A percentile compares a stretch with the other conserved stretches of the same genome.
Conservation (phyloP, 805 yeast genomes). For the Hanseniaspora taiwanica region DNA sequence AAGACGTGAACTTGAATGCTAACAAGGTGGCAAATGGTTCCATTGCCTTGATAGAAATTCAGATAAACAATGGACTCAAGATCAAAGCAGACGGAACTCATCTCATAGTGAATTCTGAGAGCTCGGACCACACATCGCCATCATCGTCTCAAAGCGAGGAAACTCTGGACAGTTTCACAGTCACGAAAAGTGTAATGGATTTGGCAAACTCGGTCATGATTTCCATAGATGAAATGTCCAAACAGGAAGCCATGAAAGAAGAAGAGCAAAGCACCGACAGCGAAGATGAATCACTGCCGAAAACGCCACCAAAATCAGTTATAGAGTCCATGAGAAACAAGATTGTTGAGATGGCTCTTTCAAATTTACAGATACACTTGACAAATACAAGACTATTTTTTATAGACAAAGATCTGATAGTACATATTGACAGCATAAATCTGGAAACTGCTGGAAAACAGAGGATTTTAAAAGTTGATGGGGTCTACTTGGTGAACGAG, state of each 20-base stretch:
- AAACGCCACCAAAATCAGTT: background rate
- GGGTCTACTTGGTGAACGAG: background rate
- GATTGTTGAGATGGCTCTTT: slow-evolving; percentile 4
- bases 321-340: slow-evolving; percentile 6
- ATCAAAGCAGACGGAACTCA: slow-evolving; percentile 45
- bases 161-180: slow-evolving; percentile 28
- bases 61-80: slow-evolving; percentile 58
- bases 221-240: slow-evolving; percentile 20
- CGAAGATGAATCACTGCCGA: background rate
- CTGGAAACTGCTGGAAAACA: slow-evolving; percentile 3
- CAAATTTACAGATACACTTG: slow-evolving; percentile 4
- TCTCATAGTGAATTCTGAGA: slow-evolving; percentile 16
- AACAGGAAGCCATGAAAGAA: slow-evolving; percentile 9
- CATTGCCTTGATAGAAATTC: slow-evolving; percentile 39
- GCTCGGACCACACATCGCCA: slow-evolving; percentile 9
- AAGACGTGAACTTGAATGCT: slow-evolving; percentile 58
- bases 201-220: slow-evolving; percentile 41
- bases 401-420: background rate
- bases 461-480: slow-evolving; percentile 2
- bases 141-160: slow-evolving; percentile 6
- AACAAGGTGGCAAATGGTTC: slow-evolving; percentile 56
- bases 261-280: slow-evolving; percentile 4
- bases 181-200: slow-evolving; percentile 64
- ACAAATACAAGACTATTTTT: slow-evolving; percentile 1
- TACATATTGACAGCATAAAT: slow-evolving; percentile 4